Evolutionary conservation across 2,329 filamentous ascomycete genomes (phyloP).

Genomic region (Hymenoscyphus linearis): DNA sequence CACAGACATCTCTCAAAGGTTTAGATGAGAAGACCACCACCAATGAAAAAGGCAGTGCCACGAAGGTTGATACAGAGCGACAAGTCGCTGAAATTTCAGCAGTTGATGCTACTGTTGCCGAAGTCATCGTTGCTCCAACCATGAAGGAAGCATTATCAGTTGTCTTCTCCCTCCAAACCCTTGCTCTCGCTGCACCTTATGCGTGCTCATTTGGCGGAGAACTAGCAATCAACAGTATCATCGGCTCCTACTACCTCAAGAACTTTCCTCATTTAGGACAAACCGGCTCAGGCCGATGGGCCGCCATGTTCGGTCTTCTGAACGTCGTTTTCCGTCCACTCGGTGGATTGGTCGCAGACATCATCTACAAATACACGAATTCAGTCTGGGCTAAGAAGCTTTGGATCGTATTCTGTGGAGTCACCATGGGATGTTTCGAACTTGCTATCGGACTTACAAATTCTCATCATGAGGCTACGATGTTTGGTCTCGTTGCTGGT

Average conservation of each 20-base stretch:
- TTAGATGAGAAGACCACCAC: background rate
- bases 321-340: conserved; percentile 62
- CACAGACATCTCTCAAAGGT: conserved; percentile 1
- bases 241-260: conserved; percentile 51
- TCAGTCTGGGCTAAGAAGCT: conserved; percentile 59
- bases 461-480: conserved; percentile 53
- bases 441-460: conserved; percentile 57
- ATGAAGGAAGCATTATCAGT: conserved; percentile 41
- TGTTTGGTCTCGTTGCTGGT: conserved; percentile 70
- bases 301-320: conserved; percentile 68
- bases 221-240: conserved; percentile 53
- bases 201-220: conserved; percentile 57
- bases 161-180: conserved; percentile 45
- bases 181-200: conserved; percentile 50
- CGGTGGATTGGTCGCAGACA: conserved; percentile 53
- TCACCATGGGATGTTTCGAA: conserved; percentile 52
- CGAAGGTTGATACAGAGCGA: conserved; percentile 41
- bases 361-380: conserved; percentile 26
- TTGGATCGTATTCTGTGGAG: conserved; percentile 49
- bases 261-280: conserved; percentile 51
- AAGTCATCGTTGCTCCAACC: conserved; percentile 50
- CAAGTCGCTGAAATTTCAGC: conserved; percentile 37
- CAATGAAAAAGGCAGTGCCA: conserved; percentile 5
- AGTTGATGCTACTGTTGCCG: conserved; percentile 48
- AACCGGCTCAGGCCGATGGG: conserved; percentile 52